phyloP scores from a whole-genome alignment of 108 stramenopile species.

The Mediolabrus comicus region DNA sequence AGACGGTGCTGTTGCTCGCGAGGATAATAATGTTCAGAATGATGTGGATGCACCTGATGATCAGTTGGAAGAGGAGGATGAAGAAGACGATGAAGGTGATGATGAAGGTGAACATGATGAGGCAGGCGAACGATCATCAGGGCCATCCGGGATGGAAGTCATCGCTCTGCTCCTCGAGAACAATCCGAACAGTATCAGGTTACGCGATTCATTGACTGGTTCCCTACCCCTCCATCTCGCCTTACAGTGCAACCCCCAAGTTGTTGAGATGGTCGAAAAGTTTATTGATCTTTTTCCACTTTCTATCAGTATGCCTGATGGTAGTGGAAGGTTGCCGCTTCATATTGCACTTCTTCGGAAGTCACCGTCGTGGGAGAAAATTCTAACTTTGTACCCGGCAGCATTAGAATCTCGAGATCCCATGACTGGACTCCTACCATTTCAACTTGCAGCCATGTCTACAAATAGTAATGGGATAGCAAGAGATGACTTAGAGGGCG shows the following conservation, averaged over 20 bases:
- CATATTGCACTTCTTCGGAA: conserved; percentile 42
- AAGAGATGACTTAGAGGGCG: background rate
- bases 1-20: conserved; percentile 4
- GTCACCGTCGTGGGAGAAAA: conserved; percentile 32
- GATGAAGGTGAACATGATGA: conserved; percentile 9
- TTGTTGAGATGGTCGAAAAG: conserved; percentile 22
- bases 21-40: background rate
- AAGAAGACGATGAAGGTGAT: conserved; percentile 12
- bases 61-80: background rate
- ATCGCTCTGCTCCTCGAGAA: conserved; percentile 33
- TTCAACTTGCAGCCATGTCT: conserved; percentile 42
- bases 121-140: conserved; percentile 7
- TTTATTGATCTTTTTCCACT: conserved; percentile 30
- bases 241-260: conserved; percentile 28
- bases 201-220: conserved; percentile 28
- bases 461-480: background rate
- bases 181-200: conserved; percentile 30
- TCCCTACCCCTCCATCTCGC: conserved; percentile 39
- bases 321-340: conserved; percentile 45
- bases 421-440: conserved; percentile 38
- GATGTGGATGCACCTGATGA: background rate
- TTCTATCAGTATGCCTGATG: conserved; percentile 26
- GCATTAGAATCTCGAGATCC: conserved; percentile 43
- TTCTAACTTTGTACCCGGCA: conserved; percentile 23
- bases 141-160: conserved; percentile 25